Conservation (phyloP, 2,329 filamentous ascomycete species). For the Paraphoma chrysanthemicola region DNA sequence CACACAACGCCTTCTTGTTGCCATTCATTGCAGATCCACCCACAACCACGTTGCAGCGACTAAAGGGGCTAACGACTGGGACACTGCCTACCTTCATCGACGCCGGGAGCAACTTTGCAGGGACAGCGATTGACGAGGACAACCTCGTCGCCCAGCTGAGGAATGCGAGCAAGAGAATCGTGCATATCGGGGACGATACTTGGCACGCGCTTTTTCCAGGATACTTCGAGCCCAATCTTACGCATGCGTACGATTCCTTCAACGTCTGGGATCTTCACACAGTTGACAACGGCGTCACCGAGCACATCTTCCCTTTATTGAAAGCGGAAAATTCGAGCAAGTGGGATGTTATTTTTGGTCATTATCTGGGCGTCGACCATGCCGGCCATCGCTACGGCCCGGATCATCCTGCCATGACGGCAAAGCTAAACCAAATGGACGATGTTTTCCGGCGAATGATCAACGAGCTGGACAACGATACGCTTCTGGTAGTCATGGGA, state of each 20-base stretch:
- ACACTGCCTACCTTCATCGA: constrained; percentile 95
- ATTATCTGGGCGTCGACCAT: constrained; percentile 95
- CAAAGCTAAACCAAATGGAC: constrained; percentile 93
- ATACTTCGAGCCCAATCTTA: constrained; percentile 89
- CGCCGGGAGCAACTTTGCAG: constrained; percentile 92
- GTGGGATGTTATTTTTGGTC: constrained; percentile 96
- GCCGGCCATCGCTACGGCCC: constrained; percentile 96
- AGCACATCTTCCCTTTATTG: constrained; percentile 87
- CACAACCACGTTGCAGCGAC: constrained; percentile 86
- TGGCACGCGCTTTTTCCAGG: constrained; percentile 93
- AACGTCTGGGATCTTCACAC: constrained; percentile 98
- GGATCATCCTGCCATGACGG: constrained; percentile 87
- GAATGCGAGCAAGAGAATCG: constrained; percentile 75
- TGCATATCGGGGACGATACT: constrained; percentile 96
- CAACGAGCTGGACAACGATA: constrained; percentile 78
- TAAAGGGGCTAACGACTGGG: constrained; percentile 94
- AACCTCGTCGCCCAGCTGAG: constrained; percentile 72
- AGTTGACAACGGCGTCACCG: constrained; percentile 91
- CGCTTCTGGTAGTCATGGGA: constrained; percentile 94
- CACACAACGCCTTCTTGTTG: constrained; percentile 83
- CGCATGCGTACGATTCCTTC: constrained; percentile 91
- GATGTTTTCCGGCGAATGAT: constrained; percentile 75
- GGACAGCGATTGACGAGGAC: constrained; percentile 94
- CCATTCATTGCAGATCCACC: constrained; percentile 98
- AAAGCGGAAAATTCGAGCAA: constrained; percentile 67